Percentiles rank a stretch among this genome's conserved stretches.
These are phyloP conservation scores for Isoetes taiwanensis DNA, from an alignment of 75 land plant species.

Conservation along the genomic window DNA sequence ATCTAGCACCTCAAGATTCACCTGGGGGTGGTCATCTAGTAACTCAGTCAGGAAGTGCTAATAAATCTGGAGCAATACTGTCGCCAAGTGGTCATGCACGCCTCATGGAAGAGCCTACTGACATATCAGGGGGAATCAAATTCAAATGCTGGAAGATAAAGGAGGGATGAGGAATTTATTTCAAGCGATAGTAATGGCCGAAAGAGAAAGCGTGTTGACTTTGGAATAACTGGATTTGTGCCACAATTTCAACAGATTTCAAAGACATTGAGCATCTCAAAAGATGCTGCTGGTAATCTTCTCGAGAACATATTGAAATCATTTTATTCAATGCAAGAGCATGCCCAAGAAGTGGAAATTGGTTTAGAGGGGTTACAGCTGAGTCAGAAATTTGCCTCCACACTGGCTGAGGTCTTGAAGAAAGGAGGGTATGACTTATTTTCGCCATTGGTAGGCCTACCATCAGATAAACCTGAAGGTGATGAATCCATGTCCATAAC, in stretches of 20 bases:
- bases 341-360: not conserved
- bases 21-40: not conserved
- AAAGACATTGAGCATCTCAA: constrained; percentile 14
- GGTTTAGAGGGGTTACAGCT: not conserved
- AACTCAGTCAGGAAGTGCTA: not conserved
- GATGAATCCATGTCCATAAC: constrained; percentile 46
- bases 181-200: no score
- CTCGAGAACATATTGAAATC: constrained; percentile 30
- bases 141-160: not conserved
- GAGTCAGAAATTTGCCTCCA: constrained; percentile 17
- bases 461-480: constrained; percentile 12
- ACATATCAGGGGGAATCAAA: not conserved
- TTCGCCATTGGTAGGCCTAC: constrained; percentile 10
- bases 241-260: constrained; percentile 24
- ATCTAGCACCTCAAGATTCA: constrained; percentile 9
- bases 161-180: not conserved
- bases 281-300: constrained; percentile 13
- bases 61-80: not conserved
- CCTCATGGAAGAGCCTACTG: not conserved
- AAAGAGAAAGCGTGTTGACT: not conserved
- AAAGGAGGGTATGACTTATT: constrained; percentile 28
- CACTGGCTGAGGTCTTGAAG: constrained; percentile 20
- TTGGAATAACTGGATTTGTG: no score
- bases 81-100: not conserved
- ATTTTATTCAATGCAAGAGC: constrained; percentile 9